Base-by-base conservation (phyloP, 371 early-diverging fungal genomes). In the Zancudomyces culisetae region DNA sequence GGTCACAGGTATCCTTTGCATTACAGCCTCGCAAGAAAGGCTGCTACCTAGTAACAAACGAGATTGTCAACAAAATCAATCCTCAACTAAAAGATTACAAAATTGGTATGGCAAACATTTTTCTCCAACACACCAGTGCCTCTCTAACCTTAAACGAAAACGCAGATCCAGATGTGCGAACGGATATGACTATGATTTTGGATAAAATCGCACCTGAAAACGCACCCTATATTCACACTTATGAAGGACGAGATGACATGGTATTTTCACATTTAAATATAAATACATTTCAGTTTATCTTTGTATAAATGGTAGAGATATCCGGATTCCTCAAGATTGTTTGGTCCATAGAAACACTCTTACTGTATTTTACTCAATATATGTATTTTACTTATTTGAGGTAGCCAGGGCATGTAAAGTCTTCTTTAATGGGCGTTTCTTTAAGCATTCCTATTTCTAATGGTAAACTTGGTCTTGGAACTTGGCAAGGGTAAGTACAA, bases 71-170 rank as follows among this genome's bases (percentile, higher is more conserved):
- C 6, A 77, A 82, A 46, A 45, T 84, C 0, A 72, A 73, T 52
- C 46, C 29, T 27, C 83, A 83, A 43, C 60, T 89, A 26, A 64
- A 62, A 40, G 60, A 76, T 21, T 81, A 72, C 62, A 74, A 74
- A 23, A 66, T 88, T 23, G 88, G 90, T 28, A 74, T 90, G 80
- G 85, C 84, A 54, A 87, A 91, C 61, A 53, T 91, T 19, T 91
- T 91, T 56, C 67, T 90, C 46, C 85, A 89, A 61, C 93, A 90
- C 58, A 92, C 87, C 1, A 85, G 87, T 26, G 90, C 91, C 0
- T 86, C 88, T 0, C 64, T 91, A 18, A 82, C 84, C 53, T 61
- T 93, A 40, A 90, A 90, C 59, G 91, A 91, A 62, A 90, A 90
- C 53, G 73, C 61, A 12, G 88, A 85, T 60, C 73, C 79, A 18